Conservation (phyloP, 164 flowering plant species). For the Liquidambar formosana region DNA sequence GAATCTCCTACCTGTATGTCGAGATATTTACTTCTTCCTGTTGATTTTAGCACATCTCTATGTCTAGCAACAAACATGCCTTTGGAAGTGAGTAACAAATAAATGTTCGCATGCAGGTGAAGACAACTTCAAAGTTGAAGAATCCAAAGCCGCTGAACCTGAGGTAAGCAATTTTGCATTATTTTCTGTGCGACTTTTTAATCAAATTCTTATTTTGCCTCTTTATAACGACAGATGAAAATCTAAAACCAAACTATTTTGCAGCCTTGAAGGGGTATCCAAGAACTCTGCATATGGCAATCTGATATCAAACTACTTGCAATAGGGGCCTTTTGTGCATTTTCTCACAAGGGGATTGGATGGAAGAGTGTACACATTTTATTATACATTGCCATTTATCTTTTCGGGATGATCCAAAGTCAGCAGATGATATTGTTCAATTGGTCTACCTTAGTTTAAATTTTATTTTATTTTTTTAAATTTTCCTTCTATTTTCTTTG, state of each 20-base stretch:
- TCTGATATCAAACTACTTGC: background rate
- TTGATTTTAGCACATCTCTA: background rate
- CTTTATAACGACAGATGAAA: background rate
- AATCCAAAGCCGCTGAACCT: conserved; percentile 44
- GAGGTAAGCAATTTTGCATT: conserved; percentile 32
- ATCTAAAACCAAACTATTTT: background rate
- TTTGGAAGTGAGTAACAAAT: background rate
- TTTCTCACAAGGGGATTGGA: conserved; percentile 12
- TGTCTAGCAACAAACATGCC: background rate
- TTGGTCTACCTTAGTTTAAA: background rate
- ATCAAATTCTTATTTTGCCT: background rate
- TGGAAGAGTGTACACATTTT: conserved; percentile 10
- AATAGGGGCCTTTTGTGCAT: conserved; percentile 2
- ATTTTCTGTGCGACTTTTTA: background rate
- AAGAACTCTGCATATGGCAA: conserved; percentile 7
- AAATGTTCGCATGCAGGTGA: conserved; percentile 42
- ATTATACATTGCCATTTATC: conserved; percentile 1
- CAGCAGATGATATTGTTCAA: conserved; percentile 7
- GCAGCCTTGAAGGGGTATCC: conserved; percentile 24
- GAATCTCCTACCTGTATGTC: background rate
- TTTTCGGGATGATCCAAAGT: conserved; percentile 3
- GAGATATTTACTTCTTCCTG: too few species aligned
- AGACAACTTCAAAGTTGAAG: conserved; percentile 55
- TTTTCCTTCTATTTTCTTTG: background rate
- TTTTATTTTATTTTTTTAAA: background rate